phyloP scores from a whole-genome alignment of 2,329 filamentous ascomycete species.

The Alternaria burnsii region DNA sequence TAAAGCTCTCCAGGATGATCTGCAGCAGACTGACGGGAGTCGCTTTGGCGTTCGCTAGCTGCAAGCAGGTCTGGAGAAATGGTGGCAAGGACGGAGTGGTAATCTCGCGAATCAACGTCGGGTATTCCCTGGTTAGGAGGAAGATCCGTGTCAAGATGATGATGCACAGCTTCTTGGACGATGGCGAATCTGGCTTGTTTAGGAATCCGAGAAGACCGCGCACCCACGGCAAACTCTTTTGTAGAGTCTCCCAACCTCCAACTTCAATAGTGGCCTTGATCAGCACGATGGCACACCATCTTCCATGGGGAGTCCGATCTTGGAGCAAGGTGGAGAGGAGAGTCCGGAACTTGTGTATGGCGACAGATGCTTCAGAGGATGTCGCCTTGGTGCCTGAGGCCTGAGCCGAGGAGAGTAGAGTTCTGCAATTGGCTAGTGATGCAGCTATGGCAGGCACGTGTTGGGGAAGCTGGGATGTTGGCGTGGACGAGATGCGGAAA shows the following conservation, averaged over 20 bases:
- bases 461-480: constrained; percentile 76
- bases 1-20: constrained; percentile 75
- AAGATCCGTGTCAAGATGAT: constrained; percentile 85
- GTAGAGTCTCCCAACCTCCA: constrained; percentile 83
- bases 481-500: constrained; percentile 74
- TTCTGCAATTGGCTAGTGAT: constrained; percentile 62
- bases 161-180: constrained; percentile 78
- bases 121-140: constrained; percentile 80
- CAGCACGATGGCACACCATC: constrained; percentile 79
- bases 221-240: constrained; percentile 78
- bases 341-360: constrained; percentile 83
- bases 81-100: constrained; percentile 81
- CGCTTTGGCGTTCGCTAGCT: constrained; percentile 56
- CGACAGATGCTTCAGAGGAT: constrained; percentile 71
- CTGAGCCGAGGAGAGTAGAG: constrained; percentile 69
- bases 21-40: constrained; percentile 62
- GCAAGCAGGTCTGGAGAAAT: constrained; percentile 77
- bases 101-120: constrained; percentile 84
- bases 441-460: constrained; percentile 73
- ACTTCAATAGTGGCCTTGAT: constrained; percentile 84
- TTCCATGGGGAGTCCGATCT: constrained; percentile 75
- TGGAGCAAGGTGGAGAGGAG: constrained; percentile 79
- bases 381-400: constrained; percentile 66
- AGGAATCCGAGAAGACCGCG: constrained; percentile 77
- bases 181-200: constrained; percentile 79